Percentiles rank a stretch among this genome's conserved stretches.
These are phyloP conservation scores for Penicillium decumbens DNA, from an alignment of 2,329 filamentous ascomycete genomes.

Conservation along the genomic window DNA sequence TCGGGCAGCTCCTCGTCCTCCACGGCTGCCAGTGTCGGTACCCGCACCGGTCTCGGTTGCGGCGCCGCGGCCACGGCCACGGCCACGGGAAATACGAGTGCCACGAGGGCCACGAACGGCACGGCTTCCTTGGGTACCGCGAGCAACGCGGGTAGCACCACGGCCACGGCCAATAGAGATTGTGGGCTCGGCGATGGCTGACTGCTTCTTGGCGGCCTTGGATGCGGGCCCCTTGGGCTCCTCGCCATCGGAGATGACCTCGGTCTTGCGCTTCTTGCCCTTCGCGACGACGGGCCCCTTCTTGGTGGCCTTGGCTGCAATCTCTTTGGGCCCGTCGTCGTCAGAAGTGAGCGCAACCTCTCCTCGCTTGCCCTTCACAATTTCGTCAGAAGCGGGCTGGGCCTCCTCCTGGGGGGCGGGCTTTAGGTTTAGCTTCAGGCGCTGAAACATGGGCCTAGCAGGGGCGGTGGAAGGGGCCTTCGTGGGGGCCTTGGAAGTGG, in stretches of 20 bases:
- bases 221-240: background rate
- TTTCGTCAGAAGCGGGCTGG: background rate
- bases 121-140: background rate
- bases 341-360: too few species aligned
- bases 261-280: too few species aligned
- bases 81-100: background rate
- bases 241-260: background rate
- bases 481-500: background rate
- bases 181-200: background rate
- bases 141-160: background rate
- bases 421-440: constrained; percentile 14
- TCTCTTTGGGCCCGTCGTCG: too few species aligned
- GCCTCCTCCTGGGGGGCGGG: constrained; percentile 5
- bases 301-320: too few species aligned
- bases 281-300: too few species aligned
- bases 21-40: background rate
- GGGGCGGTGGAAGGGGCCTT: background rate
- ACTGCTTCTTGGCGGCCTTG: too few species aligned
- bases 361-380: too few species aligned
- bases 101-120: background rate
- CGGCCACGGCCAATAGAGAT: background rate
- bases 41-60: background rate
- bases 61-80: constrained; percentile 1
- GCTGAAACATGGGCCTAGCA: constrained; percentile 10
- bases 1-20: background rate